phyloP scores from a whole-genome alignment of 768 basidiomycete genomes.

The Tricholoma sp. region DNA sequence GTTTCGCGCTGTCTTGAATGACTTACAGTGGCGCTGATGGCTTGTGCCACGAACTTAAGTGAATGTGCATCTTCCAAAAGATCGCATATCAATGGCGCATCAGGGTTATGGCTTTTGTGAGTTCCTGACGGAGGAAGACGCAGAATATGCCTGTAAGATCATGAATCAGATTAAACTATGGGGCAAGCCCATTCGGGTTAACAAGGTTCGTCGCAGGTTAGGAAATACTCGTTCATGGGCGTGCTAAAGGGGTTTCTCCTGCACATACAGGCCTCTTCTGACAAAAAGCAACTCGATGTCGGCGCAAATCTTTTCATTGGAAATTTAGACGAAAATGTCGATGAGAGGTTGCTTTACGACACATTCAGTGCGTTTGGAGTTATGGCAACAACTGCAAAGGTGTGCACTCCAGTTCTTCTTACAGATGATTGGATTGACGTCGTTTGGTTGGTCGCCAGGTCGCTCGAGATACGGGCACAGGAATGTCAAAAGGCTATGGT shows the following conservation, averaged over 20 bases:
- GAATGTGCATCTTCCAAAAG: conserved; percentile 97
- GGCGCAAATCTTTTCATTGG: conserved; percentile 98
- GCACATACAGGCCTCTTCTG: conserved; percentile 78
- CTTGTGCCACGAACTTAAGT: conserved; percentile 39
- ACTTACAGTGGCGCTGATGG: not conserved
- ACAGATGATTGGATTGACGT: conserved; percentile 2
- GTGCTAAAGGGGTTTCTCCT: conserved; percentile 2
- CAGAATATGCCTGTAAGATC: conserved; percentile 99
- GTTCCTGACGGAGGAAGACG: conserved; percentile 97
- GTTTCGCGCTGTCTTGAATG: conserved; percentile 24
- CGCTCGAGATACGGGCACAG: conserved; percentile 80
- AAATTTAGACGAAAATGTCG: conserved; percentile 91
- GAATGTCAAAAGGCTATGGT: conserved; percentile 93
- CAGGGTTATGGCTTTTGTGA: conserved; percentile 99
- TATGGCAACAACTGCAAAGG: conserved; percentile 89
- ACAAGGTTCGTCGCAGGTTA: conserved; percentile 71
- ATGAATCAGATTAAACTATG: conserved; percentile 99
- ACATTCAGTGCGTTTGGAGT: conserved; percentile 95
- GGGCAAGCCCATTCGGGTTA: conserved; percentile 98
- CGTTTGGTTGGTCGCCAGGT: conserved; percentile 47
- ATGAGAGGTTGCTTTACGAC: conserved; percentile 88
- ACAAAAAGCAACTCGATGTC: conserved; percentile 97
- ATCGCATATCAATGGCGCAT: conserved; percentile 96
- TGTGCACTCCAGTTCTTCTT: conserved; percentile 26
- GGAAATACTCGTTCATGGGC: not conserved